Evolutionary conservation across 345 rosid species (phyloP), one percentile per base, ranked within the genome.

Genomic region (Combretum micranthum): DNA sequence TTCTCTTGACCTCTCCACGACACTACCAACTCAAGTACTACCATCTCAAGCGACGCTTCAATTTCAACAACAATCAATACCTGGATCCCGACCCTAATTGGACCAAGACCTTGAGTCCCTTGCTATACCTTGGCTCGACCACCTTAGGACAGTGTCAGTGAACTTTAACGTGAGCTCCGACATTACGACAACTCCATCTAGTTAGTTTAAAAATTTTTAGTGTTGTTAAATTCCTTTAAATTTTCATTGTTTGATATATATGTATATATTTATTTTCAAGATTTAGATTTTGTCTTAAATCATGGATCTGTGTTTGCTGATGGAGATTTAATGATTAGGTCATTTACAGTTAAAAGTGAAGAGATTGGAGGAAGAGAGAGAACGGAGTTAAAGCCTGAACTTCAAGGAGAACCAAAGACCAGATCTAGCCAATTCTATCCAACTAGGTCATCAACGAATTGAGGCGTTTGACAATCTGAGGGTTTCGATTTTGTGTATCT

Each of bases 341-440:
- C 88, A 1, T n/a, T 67, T 87, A 69, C 85, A 82, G 75, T 60
- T 64, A 64, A 82, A 84, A 72, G 91, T 87, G 73, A 84, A 84
- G 74, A 68, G n/a, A n/a, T n/a, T n/a, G n/a, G n/a, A n/a, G n/a
- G n/a, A n/a, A n/a, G n/a, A n/a, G n/a, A n/a, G n/a, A 21, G 83
- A 76, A 43, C 60, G 56, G 62, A 63, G 75, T 66, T 56, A 68
- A 62, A 56, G 66, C 43, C 65, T 51, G 62, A 20, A 50, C 42
- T 53, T 53, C 20, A 57, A 15, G 50, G 55, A 20, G n/a, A 66
- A 53, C 2, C 70, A 54, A 4, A 64, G 55, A 20, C 69, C 83
- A 77, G 95, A 87, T 87, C 90, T 69, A 77, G 37, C 55, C 53
- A 76, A 61, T 26, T 47, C 47, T n/a, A 50, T 57, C 63, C 32